phyloP scores from a whole-genome alignment of 1,284 basidiomycete species.

The Heterobasidion annosum region DNA sequence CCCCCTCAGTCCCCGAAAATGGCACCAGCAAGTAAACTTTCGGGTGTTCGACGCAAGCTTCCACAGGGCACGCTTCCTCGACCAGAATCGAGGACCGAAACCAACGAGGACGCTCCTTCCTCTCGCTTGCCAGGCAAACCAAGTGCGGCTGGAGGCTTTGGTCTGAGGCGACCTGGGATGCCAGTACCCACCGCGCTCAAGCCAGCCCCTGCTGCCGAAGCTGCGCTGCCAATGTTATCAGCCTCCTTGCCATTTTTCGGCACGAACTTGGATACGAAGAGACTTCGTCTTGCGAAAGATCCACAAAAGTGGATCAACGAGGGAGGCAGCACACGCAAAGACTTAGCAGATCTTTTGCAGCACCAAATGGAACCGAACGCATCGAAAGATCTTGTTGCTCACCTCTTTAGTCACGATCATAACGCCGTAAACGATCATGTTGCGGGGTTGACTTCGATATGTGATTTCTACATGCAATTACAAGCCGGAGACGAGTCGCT shows the following conservation, averaged over 20 bases:
- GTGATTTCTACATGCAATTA: slow-evolving; percentile 65
- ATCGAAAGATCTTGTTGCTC: slow-evolving; percentile 68
- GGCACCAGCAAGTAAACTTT: slow-evolving; percentile 34
- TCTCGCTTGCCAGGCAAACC: slow-evolving; percentile 34
- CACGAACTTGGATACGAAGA: slow-evolving; percentile 69
- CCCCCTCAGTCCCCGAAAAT: slow-evolving; percentile 16
- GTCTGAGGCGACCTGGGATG: slow-evolving; percentile 42
- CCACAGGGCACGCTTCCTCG: slow-evolving; percentile 49
- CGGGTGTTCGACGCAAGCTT: slow-evolving; percentile 61
- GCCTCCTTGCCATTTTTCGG: slow-evolving; percentile 53
- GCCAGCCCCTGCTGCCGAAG: slow-evolving; percentile 20
- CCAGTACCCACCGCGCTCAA: slow-evolving; percentile 15
- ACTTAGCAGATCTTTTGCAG: slow-evolving; percentile 81
- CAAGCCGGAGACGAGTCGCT: slow-evolving; percentile 52
- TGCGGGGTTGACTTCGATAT: slow-evolving; percentile 62
- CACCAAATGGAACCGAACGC: slow-evolving; percentile 87
- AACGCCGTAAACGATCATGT: slow-evolving; percentile 92
- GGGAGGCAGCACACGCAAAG: slow-evolving; percentile 72
- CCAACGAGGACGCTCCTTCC: slow-evolving; percentile 33
- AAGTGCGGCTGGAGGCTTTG: slow-evolving; percentile 24
- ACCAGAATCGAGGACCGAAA: slow-evolving; percentile 56
- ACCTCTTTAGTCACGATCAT: slow-evolving; percentile 94
- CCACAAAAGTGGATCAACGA: slow-evolving; percentile 79
- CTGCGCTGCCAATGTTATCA: slow-evolving; percentile 23
- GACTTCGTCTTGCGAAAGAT: slow-evolving; percentile 71